Evolutionary conservation across 1,139 yeast species (phyloP).

Genomic region (Geotrichum aggregatum): DNA sequence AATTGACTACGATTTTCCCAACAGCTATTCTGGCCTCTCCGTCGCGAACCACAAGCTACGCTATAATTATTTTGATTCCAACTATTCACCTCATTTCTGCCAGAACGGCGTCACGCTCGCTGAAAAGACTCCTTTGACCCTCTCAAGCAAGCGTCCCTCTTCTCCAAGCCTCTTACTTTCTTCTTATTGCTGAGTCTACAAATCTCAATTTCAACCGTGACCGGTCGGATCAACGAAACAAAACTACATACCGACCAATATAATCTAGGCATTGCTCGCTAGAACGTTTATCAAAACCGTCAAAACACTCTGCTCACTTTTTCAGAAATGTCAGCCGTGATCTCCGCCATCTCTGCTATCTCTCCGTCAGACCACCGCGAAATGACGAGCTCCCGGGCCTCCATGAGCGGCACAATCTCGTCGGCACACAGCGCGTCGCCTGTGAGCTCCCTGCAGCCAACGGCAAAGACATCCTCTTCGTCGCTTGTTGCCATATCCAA

Average conservation of each 20-base stretch:
- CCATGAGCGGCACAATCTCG: neutral
- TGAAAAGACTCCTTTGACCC: neutral
- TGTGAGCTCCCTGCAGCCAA: slow-evolving; percentile 1
- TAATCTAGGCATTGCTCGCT: no score
- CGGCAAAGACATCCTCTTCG: neutral
- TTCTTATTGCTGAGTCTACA: neutral
- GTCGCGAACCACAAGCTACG: no score
- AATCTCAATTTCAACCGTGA: no score
- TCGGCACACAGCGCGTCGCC: neutral
- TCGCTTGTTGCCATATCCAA: neutral
- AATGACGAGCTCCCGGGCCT: neutral
- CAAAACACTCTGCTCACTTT: no score
- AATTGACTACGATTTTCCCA: no score
- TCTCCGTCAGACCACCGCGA: slow-evolving; percentile 7
- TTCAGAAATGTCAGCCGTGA: no score
- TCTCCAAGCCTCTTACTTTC: neutral
- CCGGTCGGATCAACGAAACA: no score
- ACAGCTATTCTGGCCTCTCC: no score
- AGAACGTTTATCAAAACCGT: no score
- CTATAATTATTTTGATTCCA: no score
- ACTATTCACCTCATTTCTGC: no score
- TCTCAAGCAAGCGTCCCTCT: neutral
- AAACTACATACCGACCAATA: no score
- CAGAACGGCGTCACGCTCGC: neutral
- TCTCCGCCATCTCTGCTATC: neutral